phyloP scores from a whole-genome alignment of 352 stramenopile genomes.

The Globisporangium okanoganense region DNA sequence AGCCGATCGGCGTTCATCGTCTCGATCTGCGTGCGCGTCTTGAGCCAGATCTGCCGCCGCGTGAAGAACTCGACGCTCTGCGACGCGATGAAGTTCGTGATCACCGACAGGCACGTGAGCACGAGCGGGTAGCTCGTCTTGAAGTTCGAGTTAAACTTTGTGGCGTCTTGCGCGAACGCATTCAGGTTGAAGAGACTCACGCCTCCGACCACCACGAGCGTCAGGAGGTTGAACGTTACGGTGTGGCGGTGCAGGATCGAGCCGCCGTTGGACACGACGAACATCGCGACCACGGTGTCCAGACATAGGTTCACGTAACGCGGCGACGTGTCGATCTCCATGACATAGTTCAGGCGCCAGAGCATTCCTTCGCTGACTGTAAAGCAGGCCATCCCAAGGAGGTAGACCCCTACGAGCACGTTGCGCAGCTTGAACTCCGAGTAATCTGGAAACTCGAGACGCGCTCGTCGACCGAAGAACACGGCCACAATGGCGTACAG shows the following conservation, averaged over 20 bases:
- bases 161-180: conserved; percentile 42
- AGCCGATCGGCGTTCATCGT: conserved; percentile 81
- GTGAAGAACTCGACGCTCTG: conserved; percentile 81
- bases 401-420: conserved; percentile 53
- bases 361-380: conserved; percentile 42
- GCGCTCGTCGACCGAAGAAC: conserved; percentile 29
- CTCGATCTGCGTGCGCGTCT: conserved; percentile 77
- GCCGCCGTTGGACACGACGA: conserved; percentile 78
- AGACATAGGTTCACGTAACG: conserved; percentile 79
- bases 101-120: conserved; percentile 73
- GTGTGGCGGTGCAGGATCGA: conserved; percentile 73
- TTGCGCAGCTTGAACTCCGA: conserved; percentile 61
- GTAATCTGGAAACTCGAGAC: conserved; percentile 50
- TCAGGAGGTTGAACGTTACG: conserved; percentile 56
- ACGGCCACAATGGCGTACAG: conserved; percentile 26
- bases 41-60: conserved; percentile 80
- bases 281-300: conserved; percentile 78
- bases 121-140: conserved; percentile 81
- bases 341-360: conserved; percentile 55
- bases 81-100: conserved; percentile 79
- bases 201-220: conserved; percentile 44
- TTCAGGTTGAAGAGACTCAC: conserved; percentile 42
- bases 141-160: conserved; percentile 69
- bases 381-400: conserved; percentile 52
- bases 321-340: conserved; percentile 56